These are phyloP conservation scores for Eucalyptus marginata DNA, from an alignment of 345 rosid genomes.

Conservation along the genomic window DNA sequence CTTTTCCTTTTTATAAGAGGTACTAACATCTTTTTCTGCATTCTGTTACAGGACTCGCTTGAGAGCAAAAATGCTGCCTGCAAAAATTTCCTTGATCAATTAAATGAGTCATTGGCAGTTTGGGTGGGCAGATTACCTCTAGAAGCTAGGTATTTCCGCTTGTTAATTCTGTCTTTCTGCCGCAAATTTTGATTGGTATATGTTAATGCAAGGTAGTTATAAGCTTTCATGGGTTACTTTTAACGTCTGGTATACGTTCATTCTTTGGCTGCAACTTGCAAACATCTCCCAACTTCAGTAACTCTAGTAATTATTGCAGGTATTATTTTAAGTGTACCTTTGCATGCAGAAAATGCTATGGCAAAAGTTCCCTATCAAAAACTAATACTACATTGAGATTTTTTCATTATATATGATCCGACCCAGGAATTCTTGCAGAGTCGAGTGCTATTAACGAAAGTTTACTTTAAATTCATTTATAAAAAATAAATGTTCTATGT, in stretches of 20 bases:
- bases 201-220: background rate
- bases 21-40: background rate
- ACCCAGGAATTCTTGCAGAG: background rate
- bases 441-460: background rate
- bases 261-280: background rate
- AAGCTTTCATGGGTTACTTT: background rate
- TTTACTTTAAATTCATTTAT: background rate
- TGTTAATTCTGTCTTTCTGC: background rate
- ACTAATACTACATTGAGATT: background rate
- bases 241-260: background rate
- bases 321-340: background rate
- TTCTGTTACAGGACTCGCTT: conserved; percentile 54
- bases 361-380: background rate
- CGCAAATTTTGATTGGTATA: background rate
- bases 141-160: conserved; percentile 54
- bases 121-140: conserved; percentile 56
- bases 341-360: background rate
- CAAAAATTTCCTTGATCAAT: conserved; percentile 39
- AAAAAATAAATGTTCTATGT: background rate
- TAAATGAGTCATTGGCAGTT: conserved; percentile 59
- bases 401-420: background rate
- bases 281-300: background rate
- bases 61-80: conserved; percentile 56
- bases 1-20: background rate
- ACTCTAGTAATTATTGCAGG: background rate